Evolutionary conservation across 257 asterid genomes (phyloP).

Genomic region (Rubia yunnanensis): DNA sequence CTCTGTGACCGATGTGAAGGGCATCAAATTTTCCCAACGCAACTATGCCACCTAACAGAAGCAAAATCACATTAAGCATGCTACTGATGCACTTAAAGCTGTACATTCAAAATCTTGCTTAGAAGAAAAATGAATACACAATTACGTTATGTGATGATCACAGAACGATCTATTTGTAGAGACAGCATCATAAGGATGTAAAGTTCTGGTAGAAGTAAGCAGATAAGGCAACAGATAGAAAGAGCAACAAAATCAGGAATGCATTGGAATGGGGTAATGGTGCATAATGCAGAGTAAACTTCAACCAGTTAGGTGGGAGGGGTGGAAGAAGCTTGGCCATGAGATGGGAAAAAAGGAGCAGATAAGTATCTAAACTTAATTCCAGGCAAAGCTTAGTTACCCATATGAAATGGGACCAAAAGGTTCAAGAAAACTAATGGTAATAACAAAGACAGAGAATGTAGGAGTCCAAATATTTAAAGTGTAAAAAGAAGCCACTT

Average conservation of each 20-base stretch:
- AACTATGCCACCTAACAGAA: conserved; percentile 69
- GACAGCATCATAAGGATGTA: background rate
- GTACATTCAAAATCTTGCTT: background rate
- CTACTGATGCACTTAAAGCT: background rate
- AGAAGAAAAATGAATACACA: background rate
- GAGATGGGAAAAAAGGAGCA: background rate
- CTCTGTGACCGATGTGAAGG: conserved; percentile 96
- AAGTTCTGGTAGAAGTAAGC: background rate
- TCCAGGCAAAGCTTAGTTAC: background rate
- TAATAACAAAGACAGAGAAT: background rate
- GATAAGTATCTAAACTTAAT: background rate
- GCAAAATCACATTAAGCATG: conserved; percentile 11
- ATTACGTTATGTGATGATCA: background rate
- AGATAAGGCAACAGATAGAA: background rate
- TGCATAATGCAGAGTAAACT: background rate
- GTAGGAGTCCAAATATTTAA: background rate
- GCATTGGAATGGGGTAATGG: background rate
- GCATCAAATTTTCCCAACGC: conserved; percentile 98
- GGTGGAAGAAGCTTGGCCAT: background rate
- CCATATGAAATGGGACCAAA: background rate
- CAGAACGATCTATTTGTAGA: background rate
- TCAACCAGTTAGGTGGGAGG: background rate
- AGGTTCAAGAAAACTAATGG: background rate
- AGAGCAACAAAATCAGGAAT: background rate
- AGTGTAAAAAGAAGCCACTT: too few relatives aligned